phyloP scores from a whole-genome alignment of 352 stramenopile species.

The Phytophthora citrophthora region DNA sequence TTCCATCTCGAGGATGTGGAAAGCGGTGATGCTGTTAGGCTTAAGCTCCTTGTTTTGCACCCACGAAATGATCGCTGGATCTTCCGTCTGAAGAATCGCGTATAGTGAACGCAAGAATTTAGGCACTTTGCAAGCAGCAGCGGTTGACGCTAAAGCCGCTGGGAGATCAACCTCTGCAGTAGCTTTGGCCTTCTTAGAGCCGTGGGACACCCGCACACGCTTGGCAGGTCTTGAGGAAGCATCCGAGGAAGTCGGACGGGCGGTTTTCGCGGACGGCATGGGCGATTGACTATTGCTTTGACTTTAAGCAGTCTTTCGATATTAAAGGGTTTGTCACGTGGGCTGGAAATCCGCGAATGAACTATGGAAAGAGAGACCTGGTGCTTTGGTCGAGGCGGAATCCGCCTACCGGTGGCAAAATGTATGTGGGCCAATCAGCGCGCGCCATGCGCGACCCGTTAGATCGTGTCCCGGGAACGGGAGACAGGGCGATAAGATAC shows the following conservation, averaged over 20 bases:
- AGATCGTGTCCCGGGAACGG: slow-evolving; percentile 33
- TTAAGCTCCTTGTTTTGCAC: slow-evolving; percentile 72
- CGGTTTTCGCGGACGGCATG: slow-evolving; percentile 34
- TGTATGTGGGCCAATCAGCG: slow-evolving; percentile 28
- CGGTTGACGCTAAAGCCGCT: slow-evolving; percentile 3
- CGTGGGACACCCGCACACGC: slow-evolving; percentile 13
- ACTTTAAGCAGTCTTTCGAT: slow-evolving; percentile 12
- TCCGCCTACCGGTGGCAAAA: slow-evolving; percentile 20
- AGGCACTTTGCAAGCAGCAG: slow-evolving; percentile 63
- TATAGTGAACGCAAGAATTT: slow-evolving; percentile 87
- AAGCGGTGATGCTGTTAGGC: slow-evolving; percentile 62
- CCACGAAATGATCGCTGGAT: slow-evolving; percentile 73
- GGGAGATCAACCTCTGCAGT: neutral
- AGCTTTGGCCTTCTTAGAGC: slow-evolving; percentile 5
- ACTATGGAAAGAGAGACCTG: slow-evolving; percentile 22
- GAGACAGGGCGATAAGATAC: slow-evolving; percentile 38
- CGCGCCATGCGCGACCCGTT: slow-evolving; percentile 12
- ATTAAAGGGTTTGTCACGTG: slow-evolving; percentile 12
- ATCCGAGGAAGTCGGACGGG: slow-evolving; percentile 21
- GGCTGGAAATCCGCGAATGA: slow-evolving; percentile 42
- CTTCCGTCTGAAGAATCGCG: slow-evolving; percentile 79
- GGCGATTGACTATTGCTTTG: slow-evolving; percentile 3
- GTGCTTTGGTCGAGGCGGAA: slow-evolving; percentile 4
- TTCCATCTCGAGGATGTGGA: slow-evolving; percentile 79
- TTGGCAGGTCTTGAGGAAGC: slow-evolving; percentile 12